Evolutionary conservation across 768 basidiomycete genomes (phyloP), one percentile per base, ranked within the genome.

Genomic region (Auricularia heimuer): DNA sequence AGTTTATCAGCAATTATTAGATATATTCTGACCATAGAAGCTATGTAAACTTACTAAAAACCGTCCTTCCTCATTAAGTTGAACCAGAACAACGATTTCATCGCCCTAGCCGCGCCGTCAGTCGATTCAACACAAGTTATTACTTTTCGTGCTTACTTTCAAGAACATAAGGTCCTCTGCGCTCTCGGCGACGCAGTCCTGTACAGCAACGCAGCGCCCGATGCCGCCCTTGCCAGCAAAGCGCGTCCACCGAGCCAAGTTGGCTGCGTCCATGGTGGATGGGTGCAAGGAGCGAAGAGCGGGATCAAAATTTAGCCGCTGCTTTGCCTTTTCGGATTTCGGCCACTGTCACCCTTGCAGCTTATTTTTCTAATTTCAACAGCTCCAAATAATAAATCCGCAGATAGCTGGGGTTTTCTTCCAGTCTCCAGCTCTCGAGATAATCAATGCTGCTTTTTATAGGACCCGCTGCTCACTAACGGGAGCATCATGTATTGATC

Each of bases 161-260:
- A 94, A 74, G 73, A 94, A 93, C 92, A 94, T 94, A 56, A 94
- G 79, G 74, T 94, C 92, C 29, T 86, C 86, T 11, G 82, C 73
- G 45, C 80, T 79, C 72, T 90, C 84, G 1, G 90, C 90, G 21
- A 90, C 82, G 70, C 89, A 91, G 73, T 94, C 91, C 63, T 81
- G 79, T 33, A 80, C 65, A 3, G 92, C 92, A 1, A 83, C 85
- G 68, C 90, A 92, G 69, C 80, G 87, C 3, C 92, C 92, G 63
- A 94, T 91, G 14, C 92, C 92, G 0, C 92, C 92, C 70, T 92
- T 93, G 3, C 79, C 83, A 0, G 92, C 92, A 72, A 94, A 93
- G 47, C 92, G 80, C 10, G 87, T 88, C 92, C 92, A 94, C 51
- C 88, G 80, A 8, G 86, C 83, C 37, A 93, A 82, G 63, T 91